Percentiles rank a stretch among this genome's conserved stretches.
phyloP scores from a whole-genome alignment of 208 protist species.

The Porcisia deanei region DNA sequence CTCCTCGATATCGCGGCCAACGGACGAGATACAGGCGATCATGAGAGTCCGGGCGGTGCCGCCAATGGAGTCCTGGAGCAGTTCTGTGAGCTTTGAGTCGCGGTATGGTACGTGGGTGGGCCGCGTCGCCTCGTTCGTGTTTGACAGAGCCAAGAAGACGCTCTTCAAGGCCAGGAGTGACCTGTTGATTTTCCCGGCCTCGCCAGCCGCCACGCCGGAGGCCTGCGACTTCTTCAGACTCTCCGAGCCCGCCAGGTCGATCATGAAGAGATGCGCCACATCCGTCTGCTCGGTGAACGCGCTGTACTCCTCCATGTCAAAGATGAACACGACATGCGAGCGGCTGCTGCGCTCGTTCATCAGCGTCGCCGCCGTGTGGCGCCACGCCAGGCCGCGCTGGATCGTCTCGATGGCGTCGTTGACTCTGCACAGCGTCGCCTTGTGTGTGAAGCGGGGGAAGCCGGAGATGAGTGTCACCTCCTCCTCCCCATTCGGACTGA shows the following conservation, averaged over 20 bases:
- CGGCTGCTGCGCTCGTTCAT: conserved; percentile 97
- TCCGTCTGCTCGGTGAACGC: conserved; percentile 87
- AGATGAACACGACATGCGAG: conserved; percentile 97
- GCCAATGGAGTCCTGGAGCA: conserved; percentile 95
- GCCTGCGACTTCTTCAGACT: conserved; percentile 93
- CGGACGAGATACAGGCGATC: conserved; percentile 95
- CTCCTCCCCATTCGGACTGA: conserved; percentile 74
- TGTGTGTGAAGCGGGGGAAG: conserved; percentile 75
- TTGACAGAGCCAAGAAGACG: conserved; percentile 90
- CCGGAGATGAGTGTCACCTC: conserved; percentile 85
- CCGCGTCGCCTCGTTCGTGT: conserved; percentile 77
- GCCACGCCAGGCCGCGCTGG: conserved; percentile 60
- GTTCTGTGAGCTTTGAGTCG: conserved; percentile 94
- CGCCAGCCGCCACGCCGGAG: conserved; percentile 77
- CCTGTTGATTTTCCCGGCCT: conserved; percentile 93
- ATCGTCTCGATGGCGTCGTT: conserved; percentile 81
- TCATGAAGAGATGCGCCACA: conserved; percentile 94
- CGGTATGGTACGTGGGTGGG: conserved; percentile 93
- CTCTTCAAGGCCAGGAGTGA: conserved; percentile 94
- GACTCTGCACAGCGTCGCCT: conserved; percentile 68
- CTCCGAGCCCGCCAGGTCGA: conserved; percentile 96
- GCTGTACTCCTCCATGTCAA: conserved; percentile 89
- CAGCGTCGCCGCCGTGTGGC: conserved; percentile 91
- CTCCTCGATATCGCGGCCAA: conserved; percentile 95
- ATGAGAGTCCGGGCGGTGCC: conserved; percentile 93